phyloP scores from a whole-genome alignment of 768 basidiomycete species.

The Arthromyces matolae region DNA sequence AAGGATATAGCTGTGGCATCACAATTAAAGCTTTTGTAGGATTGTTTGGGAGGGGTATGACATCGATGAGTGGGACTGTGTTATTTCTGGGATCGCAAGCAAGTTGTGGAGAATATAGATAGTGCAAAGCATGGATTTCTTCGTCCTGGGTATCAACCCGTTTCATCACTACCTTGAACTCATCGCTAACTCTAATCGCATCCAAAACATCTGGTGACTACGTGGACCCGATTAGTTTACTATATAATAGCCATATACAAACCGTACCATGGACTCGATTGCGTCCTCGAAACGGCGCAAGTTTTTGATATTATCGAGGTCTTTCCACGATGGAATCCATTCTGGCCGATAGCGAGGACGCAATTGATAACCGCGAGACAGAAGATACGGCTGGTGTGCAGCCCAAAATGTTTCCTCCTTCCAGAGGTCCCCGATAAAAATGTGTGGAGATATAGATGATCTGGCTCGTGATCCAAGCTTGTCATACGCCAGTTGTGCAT shows the following conservation, averaged over 20 bases:
- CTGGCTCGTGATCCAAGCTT: no score
- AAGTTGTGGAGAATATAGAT: constrained; percentile 12
- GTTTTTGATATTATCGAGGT: no score
- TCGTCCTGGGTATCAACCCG: not conserved
- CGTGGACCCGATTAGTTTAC: no score
- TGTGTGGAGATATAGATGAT: no score
- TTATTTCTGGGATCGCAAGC: constrained; percentile 19
- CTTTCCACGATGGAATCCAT: not conserved
- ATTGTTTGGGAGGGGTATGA: constrained; percentile 18
- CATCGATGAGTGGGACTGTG: constrained; percentile 20
- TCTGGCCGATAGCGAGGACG: constrained; percentile 1
- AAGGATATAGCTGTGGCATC: constrained; percentile 18
- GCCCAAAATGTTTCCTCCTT: no score
- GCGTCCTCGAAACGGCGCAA: no score
- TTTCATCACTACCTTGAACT: constrained; percentile 18
- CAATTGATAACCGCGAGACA: not conserved
- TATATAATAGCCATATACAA: not conserved
- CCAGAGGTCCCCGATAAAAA: no score
- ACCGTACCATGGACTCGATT: not conserved
- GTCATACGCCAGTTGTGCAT: no score
- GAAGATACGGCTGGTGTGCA: no score
- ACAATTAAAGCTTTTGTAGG: constrained; percentile 15
- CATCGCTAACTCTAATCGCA: constrained; percentile 15
- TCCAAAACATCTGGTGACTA: constrained; percentile 8
- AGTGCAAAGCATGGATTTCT: constrained; percentile 13